A percentile compares a stretch with the other conserved stretches of the same genome.
Evolutionary conservation across 1,139 yeast species (phyloP).

Genomic region (Blastobotrys raffinosifermentans): DNA sequence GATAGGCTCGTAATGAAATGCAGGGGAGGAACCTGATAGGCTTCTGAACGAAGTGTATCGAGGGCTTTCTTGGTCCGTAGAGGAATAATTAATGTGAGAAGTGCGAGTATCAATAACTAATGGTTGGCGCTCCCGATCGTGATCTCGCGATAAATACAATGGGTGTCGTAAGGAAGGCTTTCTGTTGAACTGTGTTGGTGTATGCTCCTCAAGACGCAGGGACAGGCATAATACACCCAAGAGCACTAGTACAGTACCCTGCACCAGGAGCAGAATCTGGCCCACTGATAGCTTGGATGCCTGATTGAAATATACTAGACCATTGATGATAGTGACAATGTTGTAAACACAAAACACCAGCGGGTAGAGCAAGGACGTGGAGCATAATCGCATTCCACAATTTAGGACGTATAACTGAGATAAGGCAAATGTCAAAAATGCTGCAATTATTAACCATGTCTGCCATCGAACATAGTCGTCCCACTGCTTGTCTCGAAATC

Average conservation of each 20-base stretch:
- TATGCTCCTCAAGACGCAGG: conserved; percentile 28
- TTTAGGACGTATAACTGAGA: conserved; percentile 70
- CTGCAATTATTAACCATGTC: conserved; percentile 46
- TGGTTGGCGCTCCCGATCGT: conserved; percentile 14
- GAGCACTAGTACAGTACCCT: conserved; percentile 48
- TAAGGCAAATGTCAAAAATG: conserved; percentile 65
- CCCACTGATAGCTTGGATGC: conserved; percentile 36
- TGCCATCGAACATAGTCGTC: conserved; percentile 33
- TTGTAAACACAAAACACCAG: conserved; percentile 81
- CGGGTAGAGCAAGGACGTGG: conserved; percentile 79
- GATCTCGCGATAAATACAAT: not conserved
- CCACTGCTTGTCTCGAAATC: conserved; percentile 28
- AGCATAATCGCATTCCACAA: conserved; percentile 62
- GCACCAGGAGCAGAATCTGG: conserved; percentile 41
- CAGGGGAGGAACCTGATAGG: conserved; percentile 19
- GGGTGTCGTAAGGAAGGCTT: no score
- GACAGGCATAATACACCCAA: conserved; percentile 52
- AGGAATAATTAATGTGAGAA: not conserved
- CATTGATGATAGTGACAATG: conserved; percentile 66
- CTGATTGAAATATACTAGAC: conserved; percentile 58
- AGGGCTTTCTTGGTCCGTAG: conserved; percentile 6
- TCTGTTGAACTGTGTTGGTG: no score
- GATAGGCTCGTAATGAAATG: conserved; percentile 17
- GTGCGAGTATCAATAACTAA: conserved; percentile 10
- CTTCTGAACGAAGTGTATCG: conserved; percentile 26